Evolutionary conservation across 2,329 filamentous ascomycete species (phyloP), one percentile per base, ranked within the genome.

Genomic region (Fusarium phyllophilum): DNA sequence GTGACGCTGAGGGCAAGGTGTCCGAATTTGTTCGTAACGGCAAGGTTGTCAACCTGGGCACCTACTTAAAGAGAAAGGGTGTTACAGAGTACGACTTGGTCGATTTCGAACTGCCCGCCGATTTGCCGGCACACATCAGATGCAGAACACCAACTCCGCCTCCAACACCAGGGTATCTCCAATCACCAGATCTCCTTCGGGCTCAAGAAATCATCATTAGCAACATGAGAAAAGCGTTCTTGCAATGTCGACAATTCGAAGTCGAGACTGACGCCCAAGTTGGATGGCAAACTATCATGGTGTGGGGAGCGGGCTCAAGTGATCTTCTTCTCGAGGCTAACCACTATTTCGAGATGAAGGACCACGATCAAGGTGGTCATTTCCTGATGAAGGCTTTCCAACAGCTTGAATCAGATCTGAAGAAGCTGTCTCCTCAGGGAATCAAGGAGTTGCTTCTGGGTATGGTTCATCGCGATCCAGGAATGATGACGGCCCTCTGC

Each of bases 1-100:
- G 86, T 48, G 86, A 86, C 74, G 86, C 86, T 8, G 84, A 86
- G 71, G 86, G 86, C 65, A 88, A 88, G 73, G 84, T 86, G 34
- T 87, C 86, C 2, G 84, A 87, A 57, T 88, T 88, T 68, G 85
- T 86, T 45, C 85, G 86, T 52, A 88, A 88, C 74, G 86, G 86
- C 34, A 84, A 85, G 64, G 85, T 87, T 29, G 85, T 88, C 57
- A 86, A 87, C 62, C 79, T 88, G 58, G 85, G 86, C 52, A 87
- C 86, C 18, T 88, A 88, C 73, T 79, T 88, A 29, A 87, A 87
- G 77, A 82, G 86, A 59, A 88, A 88, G 72, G 86, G 86, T 38
- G 85, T 88, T 31, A 87, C 86, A 17, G 86, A 87, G 73, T 87
- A 87, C 74, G 86, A 88, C 64, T 82, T 88, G 72, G 81, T 86